Evolutionary conservation across 2,329 filamentous ascomycete species (phyloP).

Genomic region (Colletotrichum australisinense): DNA sequence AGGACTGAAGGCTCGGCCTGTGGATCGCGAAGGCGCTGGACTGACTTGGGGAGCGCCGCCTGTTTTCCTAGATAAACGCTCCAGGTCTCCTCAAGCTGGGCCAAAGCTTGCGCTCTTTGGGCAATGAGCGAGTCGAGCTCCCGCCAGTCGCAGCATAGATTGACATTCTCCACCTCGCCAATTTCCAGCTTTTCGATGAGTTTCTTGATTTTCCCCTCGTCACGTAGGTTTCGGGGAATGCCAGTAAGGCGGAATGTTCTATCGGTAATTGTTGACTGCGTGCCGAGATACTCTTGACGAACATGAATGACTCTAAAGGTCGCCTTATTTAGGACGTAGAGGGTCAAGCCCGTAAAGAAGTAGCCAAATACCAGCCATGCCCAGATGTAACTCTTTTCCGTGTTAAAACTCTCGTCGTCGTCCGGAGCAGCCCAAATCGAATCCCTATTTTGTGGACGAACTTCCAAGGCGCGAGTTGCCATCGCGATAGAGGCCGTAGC

Average conservation of each 20-base stretch:
- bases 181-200: constrained; percentile 90
- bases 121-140: constrained; percentile 81
- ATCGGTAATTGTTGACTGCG: constrained; percentile 95
- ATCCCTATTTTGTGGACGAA: background rate
- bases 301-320: constrained; percentile 88
- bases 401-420: constrained; percentile 46
- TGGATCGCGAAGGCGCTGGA: constrained; percentile 37
- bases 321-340: constrained; percentile 86
- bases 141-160: constrained; percentile 87
- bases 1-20: constrained; percentile 26
- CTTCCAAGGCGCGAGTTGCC: background rate
- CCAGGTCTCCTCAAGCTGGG: constrained; percentile 86
- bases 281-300: constrained; percentile 90
- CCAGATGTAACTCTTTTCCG: constrained; percentile 76
- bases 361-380: constrained; percentile 96
- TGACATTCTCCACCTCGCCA: constrained; percentile 89
- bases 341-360: constrained; percentile 83
- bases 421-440: constrained; percentile 37
- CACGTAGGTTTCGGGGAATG: constrained; percentile 82
- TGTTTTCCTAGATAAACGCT: constrained; percentile 76
- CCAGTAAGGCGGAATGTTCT: constrained; percentile 92
- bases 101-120: constrained; percentile 72
- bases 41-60: constrained; percentile 53
- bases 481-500: background rate
- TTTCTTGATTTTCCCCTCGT: constrained; percentile 84